Percentiles rank a stretch among this genome's conserved stretches.
Evolutionary conservation across 2,329 filamentous ascomycete genomes (phyloP).

Genomic region (Colletotrichum theobromicola): DNA sequence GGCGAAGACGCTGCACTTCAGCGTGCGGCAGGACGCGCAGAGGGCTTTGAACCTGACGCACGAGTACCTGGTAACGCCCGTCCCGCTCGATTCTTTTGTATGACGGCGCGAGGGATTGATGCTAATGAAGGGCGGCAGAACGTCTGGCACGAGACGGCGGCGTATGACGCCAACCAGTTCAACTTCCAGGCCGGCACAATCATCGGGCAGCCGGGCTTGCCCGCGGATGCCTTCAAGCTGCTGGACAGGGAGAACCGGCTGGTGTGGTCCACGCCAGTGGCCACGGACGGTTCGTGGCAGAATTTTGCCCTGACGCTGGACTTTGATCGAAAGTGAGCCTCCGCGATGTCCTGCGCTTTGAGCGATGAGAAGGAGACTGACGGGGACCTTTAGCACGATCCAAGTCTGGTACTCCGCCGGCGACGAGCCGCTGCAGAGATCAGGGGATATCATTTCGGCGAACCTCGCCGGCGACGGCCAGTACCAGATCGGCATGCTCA

Average conservation of each 20-base stretch:
- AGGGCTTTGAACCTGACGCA: slow-evolving; percentile 39
- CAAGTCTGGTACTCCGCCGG: slow-evolving; percentile 22
- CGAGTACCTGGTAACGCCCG: slow-evolving; percentile 34
- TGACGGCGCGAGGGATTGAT: neutral
- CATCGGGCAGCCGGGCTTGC: slow-evolving; percentile 23
- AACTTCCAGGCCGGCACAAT: slow-evolving; percentile 40
- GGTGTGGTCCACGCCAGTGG: slow-evolving; percentile 21
- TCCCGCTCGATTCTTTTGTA: neutral
- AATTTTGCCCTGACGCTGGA: slow-evolving; percentile 25
- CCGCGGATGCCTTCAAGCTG: slow-evolving; percentile 17
- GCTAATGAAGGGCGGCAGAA: slow-evolving; percentile 22
- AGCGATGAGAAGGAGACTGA: neutral
- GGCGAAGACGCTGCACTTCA: slow-evolving; percentile 41
- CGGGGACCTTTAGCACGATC: slow-evolving; percentile 13
- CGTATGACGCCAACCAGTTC: slow-evolving; percentile 42
- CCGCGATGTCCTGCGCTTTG: neutral
- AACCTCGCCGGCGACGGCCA: slow-evolving; percentile 7
- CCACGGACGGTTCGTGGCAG: slow-evolving; percentile 21
- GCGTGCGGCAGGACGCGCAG: slow-evolving; percentile 34
- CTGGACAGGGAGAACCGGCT: slow-evolving; percentile 17
- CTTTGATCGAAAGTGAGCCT: slow-evolving; percentile 17
- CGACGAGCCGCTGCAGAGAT: slow-evolving; percentile 1
- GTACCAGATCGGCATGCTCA: slow-evolving; percentile 62
- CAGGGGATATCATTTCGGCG: neutral
- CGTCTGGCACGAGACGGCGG: slow-evolving; percentile 41